Evolutionary conservation across 495 filamentous ascomycete genomes (phyloP).

Genomic region (Daldinia grandis): DNA sequence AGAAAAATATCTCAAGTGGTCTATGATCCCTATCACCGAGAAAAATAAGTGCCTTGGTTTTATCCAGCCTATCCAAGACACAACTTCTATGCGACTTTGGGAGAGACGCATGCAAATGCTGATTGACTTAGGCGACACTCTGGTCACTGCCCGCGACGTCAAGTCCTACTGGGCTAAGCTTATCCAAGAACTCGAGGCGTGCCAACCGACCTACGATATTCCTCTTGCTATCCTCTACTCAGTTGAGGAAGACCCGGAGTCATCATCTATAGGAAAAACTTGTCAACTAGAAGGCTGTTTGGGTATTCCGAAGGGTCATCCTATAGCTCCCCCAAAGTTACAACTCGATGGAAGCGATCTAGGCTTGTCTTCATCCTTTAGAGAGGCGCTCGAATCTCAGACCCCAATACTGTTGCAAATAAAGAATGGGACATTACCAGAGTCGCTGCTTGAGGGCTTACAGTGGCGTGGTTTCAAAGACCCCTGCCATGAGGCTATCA

Average conservation of each 20-base stretch:
- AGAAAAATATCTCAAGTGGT: slow-evolving; percentile 75
- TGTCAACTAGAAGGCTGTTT: slow-evolving; percentile 65
- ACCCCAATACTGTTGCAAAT: slow-evolving; percentile 64
- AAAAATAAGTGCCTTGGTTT: slow-evolving; percentile 61
- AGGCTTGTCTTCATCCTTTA: slow-evolving; percentile 69
- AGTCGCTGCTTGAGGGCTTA: slow-evolving; percentile 64
- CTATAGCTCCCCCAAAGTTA: slow-evolving; percentile 59
- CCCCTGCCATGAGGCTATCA: slow-evolving; percentile 67
- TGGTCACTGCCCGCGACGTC: slow-evolving; percentile 70
- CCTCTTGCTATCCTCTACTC: slow-evolving; percentile 72
- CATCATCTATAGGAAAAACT: slow-evolving; percentile 64
- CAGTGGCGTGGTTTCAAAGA: slow-evolving; percentile 71
- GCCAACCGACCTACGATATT: slow-evolving; percentile 61
- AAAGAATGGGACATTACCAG: slow-evolving; percentile 65
- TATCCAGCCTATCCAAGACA: slow-evolving; percentile 69
- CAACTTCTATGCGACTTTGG: slow-evolving; percentile 69
- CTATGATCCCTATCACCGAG: slow-evolving; percentile 69
- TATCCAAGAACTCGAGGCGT: slow-evolving; percentile 64
- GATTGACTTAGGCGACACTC: slow-evolving; percentile 73
- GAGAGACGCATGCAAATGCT: slow-evolving; percentile 72
- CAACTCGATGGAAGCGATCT: slow-evolving; percentile 67
- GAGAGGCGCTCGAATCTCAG: slow-evolving; percentile 66
- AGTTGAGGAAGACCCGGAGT: slow-evolving; percentile 63
- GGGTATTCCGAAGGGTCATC: slow-evolving; percentile 70
- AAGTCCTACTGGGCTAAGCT: slow-evolving; percentile 68